Conservation (phyloP, 352 stramenopile species). For the Pythium sukuiense region DNA sequence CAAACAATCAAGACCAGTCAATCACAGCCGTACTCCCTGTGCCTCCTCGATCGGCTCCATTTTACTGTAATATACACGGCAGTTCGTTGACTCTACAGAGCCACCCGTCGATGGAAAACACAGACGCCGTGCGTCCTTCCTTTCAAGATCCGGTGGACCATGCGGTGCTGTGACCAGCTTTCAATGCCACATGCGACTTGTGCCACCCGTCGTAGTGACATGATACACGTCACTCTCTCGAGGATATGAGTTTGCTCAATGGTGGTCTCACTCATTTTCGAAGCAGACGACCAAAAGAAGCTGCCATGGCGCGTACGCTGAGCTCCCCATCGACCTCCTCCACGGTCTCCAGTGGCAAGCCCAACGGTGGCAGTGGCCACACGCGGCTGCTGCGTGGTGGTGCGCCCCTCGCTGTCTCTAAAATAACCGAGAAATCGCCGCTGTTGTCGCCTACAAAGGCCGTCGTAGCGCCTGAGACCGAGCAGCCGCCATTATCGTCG, state of each 20-base stretch:
- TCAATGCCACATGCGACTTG: slow-evolving; percentile 1
- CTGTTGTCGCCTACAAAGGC: background rate
- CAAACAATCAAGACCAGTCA: too few relatives aligned
- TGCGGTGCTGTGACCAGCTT: too few relatives aligned
- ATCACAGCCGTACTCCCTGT: too few relatives aligned
- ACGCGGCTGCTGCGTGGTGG: slow-evolving; percentile 1
- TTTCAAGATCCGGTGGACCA: slow-evolving; percentile 1
- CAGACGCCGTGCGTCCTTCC: background rate
- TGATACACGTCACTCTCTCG: background rate
- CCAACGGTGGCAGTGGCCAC: background rate
- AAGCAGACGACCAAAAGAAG: background rate
- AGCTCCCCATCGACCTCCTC: background rate
- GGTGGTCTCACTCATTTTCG: background rate
- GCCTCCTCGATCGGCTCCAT: too few relatives aligned
- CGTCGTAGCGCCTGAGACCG: background rate
- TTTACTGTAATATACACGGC: too few relatives aligned
- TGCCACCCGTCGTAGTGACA: background rate
- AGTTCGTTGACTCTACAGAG: too few relatives aligned
- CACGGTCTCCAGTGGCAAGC: background rate
- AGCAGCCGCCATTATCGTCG: background rate
- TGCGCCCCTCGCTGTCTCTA: background rate
- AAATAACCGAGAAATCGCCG: background rate
- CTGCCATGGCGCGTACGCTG: slow-evolving; percentile 5
- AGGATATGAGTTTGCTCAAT: background rate
- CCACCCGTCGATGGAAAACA: too few relatives aligned